Percentiles rank a stretch among this genome's conserved stretches.
These are phyloP conservation scores for Crithidia fasciculata DNA, from an alignment of 208 protist genomes.

Conservation along the genomic window DNA sequence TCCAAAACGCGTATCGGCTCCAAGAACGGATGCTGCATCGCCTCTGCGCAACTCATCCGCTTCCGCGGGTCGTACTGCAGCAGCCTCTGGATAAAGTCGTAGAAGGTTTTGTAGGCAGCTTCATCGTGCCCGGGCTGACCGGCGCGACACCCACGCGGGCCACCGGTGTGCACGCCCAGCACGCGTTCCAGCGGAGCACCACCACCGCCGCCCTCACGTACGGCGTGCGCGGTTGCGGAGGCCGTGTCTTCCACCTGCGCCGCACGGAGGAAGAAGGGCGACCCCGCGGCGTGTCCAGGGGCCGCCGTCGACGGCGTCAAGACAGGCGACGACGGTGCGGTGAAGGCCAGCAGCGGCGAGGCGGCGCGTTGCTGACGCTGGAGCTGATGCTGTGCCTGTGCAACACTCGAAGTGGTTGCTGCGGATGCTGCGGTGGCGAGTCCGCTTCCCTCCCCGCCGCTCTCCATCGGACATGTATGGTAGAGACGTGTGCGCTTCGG, in stretches of 20 bases:
- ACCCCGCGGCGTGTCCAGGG: slow-evolving; percentile 30
- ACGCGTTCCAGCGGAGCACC: slow-evolving; percentile 51
- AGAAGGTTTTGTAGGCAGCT: slow-evolving; percentile 68
- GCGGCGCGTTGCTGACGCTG: slow-evolving; percentile 19
- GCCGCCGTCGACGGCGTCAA: slow-evolving; percentile 20
- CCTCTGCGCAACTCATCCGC: slow-evolving; percentile 72
- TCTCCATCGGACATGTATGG: slow-evolving; percentile 20
- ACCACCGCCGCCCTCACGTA: neutral
- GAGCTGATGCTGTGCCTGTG: slow-evolving; percentile 8
- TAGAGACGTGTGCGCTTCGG: slow-evolving; percentile 68
- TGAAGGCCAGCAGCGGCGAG: slow-evolving; percentile 17
- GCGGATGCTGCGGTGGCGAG: slow-evolving; percentile 5
- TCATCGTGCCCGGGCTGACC: slow-evolving; percentile 80
- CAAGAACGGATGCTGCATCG: slow-evolving; percentile 83
- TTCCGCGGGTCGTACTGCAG: slow-evolving; percentile 80
- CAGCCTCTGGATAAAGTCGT: slow-evolving; percentile 77
- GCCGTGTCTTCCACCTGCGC: slow-evolving; percentile 20
- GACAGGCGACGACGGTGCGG: neutral
- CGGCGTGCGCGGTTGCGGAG: slow-evolving; percentile 21
- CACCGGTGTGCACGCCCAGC: slow-evolving; percentile 75
- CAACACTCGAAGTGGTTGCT: neutral
- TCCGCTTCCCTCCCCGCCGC: neutral
- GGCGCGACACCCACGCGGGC: slow-evolving; percentile 77
- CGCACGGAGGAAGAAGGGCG: slow-evolving; percentile 32
- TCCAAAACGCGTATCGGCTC: slow-evolving; percentile 44